Conservation (phyloP, 768 basidiomycete genomes). For the Kwoniella sp. region DNA sequence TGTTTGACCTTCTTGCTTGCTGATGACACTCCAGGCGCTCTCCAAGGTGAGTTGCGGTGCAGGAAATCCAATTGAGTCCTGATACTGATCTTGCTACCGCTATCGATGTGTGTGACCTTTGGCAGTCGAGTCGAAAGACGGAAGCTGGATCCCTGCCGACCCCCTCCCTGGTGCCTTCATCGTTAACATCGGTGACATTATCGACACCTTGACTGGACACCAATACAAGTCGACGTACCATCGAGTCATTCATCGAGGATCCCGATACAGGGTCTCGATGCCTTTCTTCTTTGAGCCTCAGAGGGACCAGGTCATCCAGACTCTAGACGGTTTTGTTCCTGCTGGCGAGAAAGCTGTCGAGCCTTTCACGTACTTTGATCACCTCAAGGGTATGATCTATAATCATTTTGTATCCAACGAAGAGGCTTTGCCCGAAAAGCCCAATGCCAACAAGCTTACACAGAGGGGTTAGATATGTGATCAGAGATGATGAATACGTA, state of each 20-base stretch:
- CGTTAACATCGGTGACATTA: constrained; percentile 40
- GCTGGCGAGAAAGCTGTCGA: constrained; percentile 22
- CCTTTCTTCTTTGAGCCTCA: constrained; percentile 37
- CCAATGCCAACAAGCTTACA: constrained; percentile 29
- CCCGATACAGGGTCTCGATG: constrained; percentile 33
- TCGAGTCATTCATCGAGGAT: constrained; percentile 35
- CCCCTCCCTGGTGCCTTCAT: constrained; percentile 38
- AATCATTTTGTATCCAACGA: constrained; percentile 30
- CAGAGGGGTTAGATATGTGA: constrained; percentile 30
- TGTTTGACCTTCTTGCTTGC: constrained; percentile 39
- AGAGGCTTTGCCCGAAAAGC: constrained; percentile 26
- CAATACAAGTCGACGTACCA: constrained; percentile 39
- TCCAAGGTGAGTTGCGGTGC: constrained; percentile 21
- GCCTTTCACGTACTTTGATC: constrained; percentile 34
- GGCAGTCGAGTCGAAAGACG: constrained; percentile 33
- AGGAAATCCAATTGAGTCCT: not conserved
- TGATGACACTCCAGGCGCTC: constrained; percentile 31
- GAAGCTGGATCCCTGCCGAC: constrained; percentile 38
- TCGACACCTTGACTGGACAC: constrained; percentile 35
- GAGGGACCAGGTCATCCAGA: constrained; percentile 23
- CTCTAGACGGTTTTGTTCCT: constrained; percentile 15
- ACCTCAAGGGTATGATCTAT: constrained; percentile 35
- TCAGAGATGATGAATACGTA: not conserved
- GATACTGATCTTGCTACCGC: not conserved
- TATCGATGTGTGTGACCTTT: not conserved